Evolutionary conservation across 1,284 basidiomycete species (phyloP).

Genomic region (Ceraceosorus guamensis): DNA sequence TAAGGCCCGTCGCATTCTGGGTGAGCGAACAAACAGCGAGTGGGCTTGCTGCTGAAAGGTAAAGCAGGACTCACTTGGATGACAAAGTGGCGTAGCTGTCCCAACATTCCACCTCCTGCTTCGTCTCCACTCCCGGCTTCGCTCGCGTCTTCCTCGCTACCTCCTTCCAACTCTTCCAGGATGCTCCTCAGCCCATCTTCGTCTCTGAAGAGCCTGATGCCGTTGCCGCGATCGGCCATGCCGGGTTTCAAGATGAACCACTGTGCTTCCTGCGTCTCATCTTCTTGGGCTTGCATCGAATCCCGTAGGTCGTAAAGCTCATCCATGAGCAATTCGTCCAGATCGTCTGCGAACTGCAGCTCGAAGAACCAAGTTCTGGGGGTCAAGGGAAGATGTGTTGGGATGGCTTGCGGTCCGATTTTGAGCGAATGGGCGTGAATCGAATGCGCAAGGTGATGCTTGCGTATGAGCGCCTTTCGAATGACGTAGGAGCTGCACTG

Average conservation of each 20-base stretch:
- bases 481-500: slow-evolving; percentile 81
- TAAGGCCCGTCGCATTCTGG: too few species aligned
- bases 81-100: slow-evolving; percentile 90
- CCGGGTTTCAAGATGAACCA: slow-evolving; percentile 72
- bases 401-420: slow-evolving; percentile 1
- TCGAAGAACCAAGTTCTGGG: slow-evolving; percentile 84
- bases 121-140: slow-evolving; percentile 43
- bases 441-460: slow-evolving; percentile 79
- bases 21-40: too few species aligned
- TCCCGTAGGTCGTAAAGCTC: slow-evolving; percentile 81
- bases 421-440: slow-evolving; percentile 52
- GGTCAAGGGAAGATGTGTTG: slow-evolving; percentile 34
- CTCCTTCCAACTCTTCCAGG: slow-evolving; percentile 14
- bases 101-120: slow-evolving; percentile 48
- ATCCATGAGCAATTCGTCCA: slow-evolving; percentile 87
- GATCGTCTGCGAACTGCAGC: slow-evolving; percentile 82
- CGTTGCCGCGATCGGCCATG: slow-evolving; percentile 93
- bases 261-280: slow-evolving; percentile 51
- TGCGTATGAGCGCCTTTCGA: slow-evolving; percentile 86
- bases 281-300: slow-evolving; percentile 51
- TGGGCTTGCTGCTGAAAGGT: too few species aligned
- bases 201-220: slow-evolving; percentile 81
- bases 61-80: slow-evolving; percentile 63
- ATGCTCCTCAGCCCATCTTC: slow-evolving; percentile 21
- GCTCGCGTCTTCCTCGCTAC: background rate